These are phyloP conservation scores for Gossypium armourianum DNA, from an alignment of 441 rosid species.

Conservation along the genomic window DNA sequence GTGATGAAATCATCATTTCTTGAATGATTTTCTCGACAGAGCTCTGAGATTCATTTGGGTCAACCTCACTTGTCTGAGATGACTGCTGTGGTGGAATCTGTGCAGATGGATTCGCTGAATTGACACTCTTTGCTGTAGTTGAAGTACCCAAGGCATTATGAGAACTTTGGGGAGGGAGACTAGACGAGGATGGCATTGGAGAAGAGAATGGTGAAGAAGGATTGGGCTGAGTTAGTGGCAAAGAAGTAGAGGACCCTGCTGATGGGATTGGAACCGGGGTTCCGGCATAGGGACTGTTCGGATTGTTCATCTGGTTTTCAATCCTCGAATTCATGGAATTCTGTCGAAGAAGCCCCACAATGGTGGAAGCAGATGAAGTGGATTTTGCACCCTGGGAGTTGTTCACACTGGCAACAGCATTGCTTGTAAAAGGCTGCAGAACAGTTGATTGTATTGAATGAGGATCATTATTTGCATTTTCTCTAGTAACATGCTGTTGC, in stretches of 20 bases:
- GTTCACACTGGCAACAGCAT: constrained; percentile 18
- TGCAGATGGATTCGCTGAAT: constrained; percentile 21
- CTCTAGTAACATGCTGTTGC: constrained; percentile 19
- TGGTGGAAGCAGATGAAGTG: constrained; percentile 24
- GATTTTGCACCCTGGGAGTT: constrained; percentile 19
- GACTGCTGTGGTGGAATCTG: constrained; percentile 18
- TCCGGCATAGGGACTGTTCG: constrained; percentile 25
- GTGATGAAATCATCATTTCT: constrained; percentile 27
- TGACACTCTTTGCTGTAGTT: constrained; percentile 12
- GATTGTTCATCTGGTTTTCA: constrained; percentile 22
- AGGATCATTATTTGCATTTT: constrained; percentile 20
- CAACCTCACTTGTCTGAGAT: constrained; percentile 24
- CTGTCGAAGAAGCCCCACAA: constrained; percentile 27
- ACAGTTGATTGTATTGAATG: constrained; percentile 22
- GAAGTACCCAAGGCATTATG: constrained; percentile 14
- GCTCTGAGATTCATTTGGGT: constrained; percentile 27
- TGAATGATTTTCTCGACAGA: constrained; percentile 35
- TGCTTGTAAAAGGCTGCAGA: constrained; percentile 21
- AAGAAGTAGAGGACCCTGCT: constrained; percentile 27
- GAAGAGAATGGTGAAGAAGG: constrained; percentile 27
- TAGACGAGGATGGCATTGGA: constrained; percentile 24
- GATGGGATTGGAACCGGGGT: constrained; percentile 30
- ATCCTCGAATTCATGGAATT: constrained; percentile 32
- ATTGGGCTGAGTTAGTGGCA: constrained; percentile 25
- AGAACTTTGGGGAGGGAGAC: constrained; percentile 23